Percentiles rank a stretch among this genome's conserved stretches.
These are phyloP conservation scores for Teratosphaeria viscida DNA, from an alignment of 2,329 filamentous ascomycete species.

Conservation along the genomic window DNA sequence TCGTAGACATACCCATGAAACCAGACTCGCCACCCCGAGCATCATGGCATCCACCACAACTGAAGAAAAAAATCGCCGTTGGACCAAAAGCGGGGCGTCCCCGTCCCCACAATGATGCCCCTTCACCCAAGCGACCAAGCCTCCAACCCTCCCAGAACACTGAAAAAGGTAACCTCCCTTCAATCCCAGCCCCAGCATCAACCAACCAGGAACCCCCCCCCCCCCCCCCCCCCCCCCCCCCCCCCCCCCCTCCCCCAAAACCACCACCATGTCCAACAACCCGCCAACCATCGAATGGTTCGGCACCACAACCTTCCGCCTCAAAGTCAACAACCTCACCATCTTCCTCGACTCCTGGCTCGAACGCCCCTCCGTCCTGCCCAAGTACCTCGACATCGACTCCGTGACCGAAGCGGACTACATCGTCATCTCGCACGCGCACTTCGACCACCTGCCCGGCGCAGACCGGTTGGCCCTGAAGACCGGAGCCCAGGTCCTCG, in stretches of 20 bases:
- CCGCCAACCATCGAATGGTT: neutral
- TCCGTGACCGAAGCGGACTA: neutral
- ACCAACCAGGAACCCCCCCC: neutral
- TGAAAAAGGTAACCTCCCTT: neutral
- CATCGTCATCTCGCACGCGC: neutral
- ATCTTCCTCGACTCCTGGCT: conserved; percentile 1
- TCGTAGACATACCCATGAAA: no score
- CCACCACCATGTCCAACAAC: neutral
- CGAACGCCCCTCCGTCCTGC: neutral
- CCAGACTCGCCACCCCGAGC: no score
- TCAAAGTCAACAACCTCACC: neutral
- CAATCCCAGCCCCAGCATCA: neutral
- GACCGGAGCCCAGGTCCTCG: neutral
- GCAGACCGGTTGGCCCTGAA: neutral
- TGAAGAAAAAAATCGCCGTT: neutral
- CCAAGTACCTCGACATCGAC: neutral
- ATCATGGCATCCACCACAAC: neutral
- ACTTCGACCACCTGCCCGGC: neutral
- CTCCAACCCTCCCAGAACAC: neutral
- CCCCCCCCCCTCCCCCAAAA: neutral
- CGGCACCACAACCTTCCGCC: neutral
- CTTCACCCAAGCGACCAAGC: neutral
- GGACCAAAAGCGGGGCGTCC: neutral
- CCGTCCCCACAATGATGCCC: neutral
- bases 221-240: no score